phyloP scores from a whole-genome alignment of 2,329 filamentous ascomycete genomes.

The Cladorrhinum sp. region DNA sequence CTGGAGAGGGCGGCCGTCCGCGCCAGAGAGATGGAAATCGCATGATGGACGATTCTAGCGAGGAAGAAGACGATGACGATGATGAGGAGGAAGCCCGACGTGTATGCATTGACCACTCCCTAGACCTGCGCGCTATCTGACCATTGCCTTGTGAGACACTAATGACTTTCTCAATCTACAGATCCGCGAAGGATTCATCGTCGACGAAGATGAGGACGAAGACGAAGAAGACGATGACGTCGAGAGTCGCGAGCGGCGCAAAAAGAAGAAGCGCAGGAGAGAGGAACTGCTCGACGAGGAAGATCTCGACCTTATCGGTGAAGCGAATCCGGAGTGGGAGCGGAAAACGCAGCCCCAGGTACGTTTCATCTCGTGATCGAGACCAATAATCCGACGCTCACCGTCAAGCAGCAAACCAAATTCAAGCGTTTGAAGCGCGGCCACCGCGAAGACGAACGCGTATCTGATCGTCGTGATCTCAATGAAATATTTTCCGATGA shows the following conservation, averaged over 20 bases:
- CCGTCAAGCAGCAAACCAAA: constrained; percentile 60
- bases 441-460: constrained; percentile 67
- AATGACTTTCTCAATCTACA: constrained; percentile 36
- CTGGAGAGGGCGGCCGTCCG: constrained; percentile 50
- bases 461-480: constrained; percentile 66
- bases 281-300: constrained; percentile 92
- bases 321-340: constrained; percentile 69
- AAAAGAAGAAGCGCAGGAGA: constrained; percentile 73
- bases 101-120: constrained; percentile 45
- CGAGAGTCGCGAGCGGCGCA: constrained; percentile 54
- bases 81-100: constrained; percentile 80
- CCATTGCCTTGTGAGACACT: not conserved
- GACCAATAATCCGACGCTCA: not conserved
- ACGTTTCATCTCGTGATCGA: constrained; percentile 31
- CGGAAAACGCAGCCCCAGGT: constrained; percentile 68
- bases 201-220: constrained; percentile 84
- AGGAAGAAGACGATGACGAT: constrained; percentile 89
- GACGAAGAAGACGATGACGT: constrained; percentile 65
- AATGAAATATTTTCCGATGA: constrained; percentile 96
- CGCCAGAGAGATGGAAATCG: constrained; percentile 38
- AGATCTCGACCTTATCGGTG: constrained; percentile 90
- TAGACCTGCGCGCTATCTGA: not conserved
- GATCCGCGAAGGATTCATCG: constrained; percentile 94
- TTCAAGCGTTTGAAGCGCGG: constrained; percentile 97
- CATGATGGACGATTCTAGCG: constrained; percentile 76